Base-by-base conservation (phyloP, 371 early-diverging fungal species). In the Zopfochytrium polystomum region DNA sequence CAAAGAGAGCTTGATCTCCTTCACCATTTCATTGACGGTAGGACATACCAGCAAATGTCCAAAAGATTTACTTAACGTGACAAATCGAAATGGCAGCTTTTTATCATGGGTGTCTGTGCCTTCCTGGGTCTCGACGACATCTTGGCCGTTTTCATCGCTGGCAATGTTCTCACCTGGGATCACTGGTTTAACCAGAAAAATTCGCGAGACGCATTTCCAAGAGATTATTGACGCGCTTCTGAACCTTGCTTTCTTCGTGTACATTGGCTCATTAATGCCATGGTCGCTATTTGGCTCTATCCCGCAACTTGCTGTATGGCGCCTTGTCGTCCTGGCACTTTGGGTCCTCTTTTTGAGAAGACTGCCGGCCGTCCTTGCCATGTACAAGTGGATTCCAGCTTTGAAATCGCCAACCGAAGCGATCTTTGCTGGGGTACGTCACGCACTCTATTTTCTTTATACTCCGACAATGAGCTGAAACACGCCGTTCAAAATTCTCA, bases 211-310 rank as follows among this genome's bases (percentile, higher is more conserved):
- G 0, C 89, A 92, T 44, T 79, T 96, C 22, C 92, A 93, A 65
- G 95, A 96, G 60, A 88, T 91, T 5, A 81, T 97, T 53, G 98
- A 96, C 68, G 85, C 87, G 74, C 68, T 96, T 51, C 73, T 97
- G 58, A 95, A 92, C 72, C 74, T 90, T 68, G 72, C 91, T 2
- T 90, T 92, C 55, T 99, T 99, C 77, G 82, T 96, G n/a, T 91
- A 89, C 60, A 87, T 99, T 68, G 98, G 98, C 11, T 77, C 92
- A 0, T 81, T 83, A 23, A 87, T 96, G 53, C 93, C 93, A 3
- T 95, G 90, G 86, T 46, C 73, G 3, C 71, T 74, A 2, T 90
- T 92, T 71, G 80, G 81, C 51, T 58, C 76, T n/a, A 42, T 42
- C 13, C 13, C 42, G 42, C 13, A 42, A n/a, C n/a, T n/a, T n/a